A percentile compares a stretch with the other conserved stretches of the same genome.
phyloP scores from a whole-genome alignment of 495 filamentous ascomycete genomes.

The Melanomma pulvis-pyrius region DNA sequence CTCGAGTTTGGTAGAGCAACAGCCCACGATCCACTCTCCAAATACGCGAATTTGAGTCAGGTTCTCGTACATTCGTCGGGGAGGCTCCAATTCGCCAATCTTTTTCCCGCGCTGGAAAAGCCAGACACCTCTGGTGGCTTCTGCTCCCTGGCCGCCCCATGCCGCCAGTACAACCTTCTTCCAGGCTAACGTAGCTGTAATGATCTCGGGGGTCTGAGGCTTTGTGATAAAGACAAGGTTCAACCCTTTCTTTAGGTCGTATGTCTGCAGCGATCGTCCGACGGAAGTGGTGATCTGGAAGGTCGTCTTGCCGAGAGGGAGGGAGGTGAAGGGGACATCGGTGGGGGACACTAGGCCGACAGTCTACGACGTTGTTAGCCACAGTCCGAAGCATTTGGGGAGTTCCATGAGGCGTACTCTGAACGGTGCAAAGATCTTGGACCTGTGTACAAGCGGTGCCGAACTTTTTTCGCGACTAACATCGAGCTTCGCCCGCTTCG shows the following conservation, averaged over 20 bases:
- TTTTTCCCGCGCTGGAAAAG: constrained; percentile 93
- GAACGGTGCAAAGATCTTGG: constrained; percentile 88
- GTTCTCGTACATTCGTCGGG: constrained; percentile 62
- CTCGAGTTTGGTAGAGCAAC: constrained; percentile 72
- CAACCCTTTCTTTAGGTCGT: constrained; percentile 85
- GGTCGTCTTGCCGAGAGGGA: constrained; percentile 87
- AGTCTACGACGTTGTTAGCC: constrained; percentile 58
- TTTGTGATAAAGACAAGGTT: constrained; percentile 89
- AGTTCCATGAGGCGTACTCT: constrained; percentile 62
- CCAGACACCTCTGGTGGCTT: constrained; percentile 73
- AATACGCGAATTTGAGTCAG: constrained; percentile 79
- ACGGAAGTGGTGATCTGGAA: constrained; percentile 97
- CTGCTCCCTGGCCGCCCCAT: constrained; percentile 65
- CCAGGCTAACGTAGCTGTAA: constrained; percentile 87
- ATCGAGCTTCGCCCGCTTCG: constrained; percentile 68
- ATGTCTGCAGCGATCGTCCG: constrained; percentile 87
- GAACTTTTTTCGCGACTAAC: constrained; percentile 71
- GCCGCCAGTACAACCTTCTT: constrained; percentile 84
- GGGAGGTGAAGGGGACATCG: constrained; percentile 79
- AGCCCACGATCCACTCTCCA: constrained; percentile 89
- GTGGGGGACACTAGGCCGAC: constrained; percentile 92
- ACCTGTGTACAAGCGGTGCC: constrained; percentile 42
- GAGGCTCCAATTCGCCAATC: constrained; percentile 69
- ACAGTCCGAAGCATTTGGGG: neutral
- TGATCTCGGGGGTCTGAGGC: constrained; percentile 80